These are phyloP conservation scores for Candida odintsovae DNA, from an alignment of 805 yeast genomes.

Conservation along the genomic window DNA sequence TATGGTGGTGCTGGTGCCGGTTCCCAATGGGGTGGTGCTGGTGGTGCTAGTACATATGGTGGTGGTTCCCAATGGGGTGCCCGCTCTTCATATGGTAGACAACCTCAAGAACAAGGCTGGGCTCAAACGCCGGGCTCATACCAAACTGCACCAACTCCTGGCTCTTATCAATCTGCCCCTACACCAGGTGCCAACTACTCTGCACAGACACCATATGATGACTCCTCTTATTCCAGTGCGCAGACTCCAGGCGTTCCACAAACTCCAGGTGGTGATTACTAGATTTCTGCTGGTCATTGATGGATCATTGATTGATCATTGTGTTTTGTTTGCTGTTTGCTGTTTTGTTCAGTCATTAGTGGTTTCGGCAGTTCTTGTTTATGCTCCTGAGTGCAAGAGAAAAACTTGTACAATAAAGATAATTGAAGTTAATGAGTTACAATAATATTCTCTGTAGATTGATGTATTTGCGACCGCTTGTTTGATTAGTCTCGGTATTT, in stretches of 20 bases:
- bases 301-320: neutral
- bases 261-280: slow-evolving; percentile 8
- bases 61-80: slow-evolving; percentile 34
- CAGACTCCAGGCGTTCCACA: slow-evolving; percentile 15
- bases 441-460: no score
- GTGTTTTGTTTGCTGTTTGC: neutral
- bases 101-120: slow-evolving; percentile 13
- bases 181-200: slow-evolving; percentile 34
- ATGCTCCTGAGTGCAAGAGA: neutral
- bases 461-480: no score
- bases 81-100: slow-evolving; percentile 24
- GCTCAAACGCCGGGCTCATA: slow-evolving; percentile 27
- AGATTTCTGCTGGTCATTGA: neutral
- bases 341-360: neutral
- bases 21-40: slow-evolving; percentile 16
- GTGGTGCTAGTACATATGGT: slow-evolving; percentile 39
- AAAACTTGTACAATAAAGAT: neutral
- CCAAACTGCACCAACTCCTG: slow-evolving; percentile 30
- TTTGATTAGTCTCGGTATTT: no score
- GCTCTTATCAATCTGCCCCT: slow-evolving; percentile 27
- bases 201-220: slow-evolving; percentile 14
- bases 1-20: slow-evolving; percentile 31
- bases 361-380: neutral
- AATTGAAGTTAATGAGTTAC: neutral
- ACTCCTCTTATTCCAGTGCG: slow-evolving; percentile 7